Percentiles rank a stretch among this genome's conserved stretches.
Conservation (phyloP, 345 rosid genomes). For the Arabis hirsuta region DNA sequence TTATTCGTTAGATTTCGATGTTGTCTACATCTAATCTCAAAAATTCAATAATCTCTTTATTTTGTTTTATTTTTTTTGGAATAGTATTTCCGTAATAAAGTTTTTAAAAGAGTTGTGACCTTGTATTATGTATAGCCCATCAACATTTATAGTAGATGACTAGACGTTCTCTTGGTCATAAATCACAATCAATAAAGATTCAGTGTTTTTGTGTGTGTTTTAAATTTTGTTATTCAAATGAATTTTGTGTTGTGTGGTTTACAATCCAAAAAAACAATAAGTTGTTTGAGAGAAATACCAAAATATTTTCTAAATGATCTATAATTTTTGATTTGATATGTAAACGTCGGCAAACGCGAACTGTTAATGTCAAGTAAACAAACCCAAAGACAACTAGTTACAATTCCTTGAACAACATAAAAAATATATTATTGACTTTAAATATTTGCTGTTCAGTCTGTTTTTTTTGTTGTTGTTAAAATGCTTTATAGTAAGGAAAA, state of each 20-base stretch:
- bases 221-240: not conserved
- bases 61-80: too few relatives aligned
- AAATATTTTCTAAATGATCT: not conserved
- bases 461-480: too few relatives aligned
- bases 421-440: not conserved
- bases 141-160: slow-evolving; percentile 12
- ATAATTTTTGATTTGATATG: not conserved
- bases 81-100: not conserved
- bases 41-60: not conserved
- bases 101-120: slow-evolving; percentile 13
- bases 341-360: not conserved
- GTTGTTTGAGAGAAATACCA: not conserved
- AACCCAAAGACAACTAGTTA: not conserved
- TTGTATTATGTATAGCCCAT: slow-evolving; percentile 4
- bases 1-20: not conserved
- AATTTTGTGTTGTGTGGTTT: not conserved
- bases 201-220: not conserved
- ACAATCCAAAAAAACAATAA: not conserved
- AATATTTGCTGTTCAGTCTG: not conserved
- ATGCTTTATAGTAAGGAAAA: too few relatives aligned
- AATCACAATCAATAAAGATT: slow-evolving; percentile 2
- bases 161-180: slow-evolving; percentile 2
- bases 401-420: too few relatives aligned
- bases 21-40: slow-evolving; percentile 5
- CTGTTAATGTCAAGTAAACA: not conserved